Conservation (phyloP, 345 rosid genomes). For the Eutrema heterophyllum region DNA sequence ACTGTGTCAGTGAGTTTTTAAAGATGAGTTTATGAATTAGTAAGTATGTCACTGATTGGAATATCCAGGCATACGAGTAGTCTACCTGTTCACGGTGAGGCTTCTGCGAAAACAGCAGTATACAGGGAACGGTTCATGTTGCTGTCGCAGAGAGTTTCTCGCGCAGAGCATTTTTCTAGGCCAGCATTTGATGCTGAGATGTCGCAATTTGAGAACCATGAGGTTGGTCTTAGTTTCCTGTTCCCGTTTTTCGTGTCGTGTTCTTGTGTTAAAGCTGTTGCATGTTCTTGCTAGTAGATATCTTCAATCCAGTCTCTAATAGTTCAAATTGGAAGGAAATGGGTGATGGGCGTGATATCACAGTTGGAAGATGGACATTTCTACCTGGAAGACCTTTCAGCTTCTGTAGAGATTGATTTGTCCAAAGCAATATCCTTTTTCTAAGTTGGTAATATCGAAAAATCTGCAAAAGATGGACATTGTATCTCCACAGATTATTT, state of each 20-base stretch:
- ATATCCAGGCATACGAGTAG: slow-evolving; percentile 47
- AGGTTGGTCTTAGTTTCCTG: slow-evolving; percentile 40
- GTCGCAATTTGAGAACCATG: slow-evolving; percentile 56
- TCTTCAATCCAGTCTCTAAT: slow-evolving; percentile 78
- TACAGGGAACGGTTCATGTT: slow-evolving; percentile 76
- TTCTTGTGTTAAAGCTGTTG: neutral
- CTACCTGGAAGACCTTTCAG: slow-evolving; percentile 85
- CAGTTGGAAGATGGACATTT: slow-evolving; percentile 98
- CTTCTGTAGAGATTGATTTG: slow-evolving; percentile 85
- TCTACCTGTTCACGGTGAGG: slow-evolving; percentile 70
- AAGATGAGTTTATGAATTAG: neutral
- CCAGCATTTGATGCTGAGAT: slow-evolving; percentile 67
- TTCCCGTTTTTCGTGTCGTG: neutral
- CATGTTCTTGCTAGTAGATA: slow-evolving; percentile 43
- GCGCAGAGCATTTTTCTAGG: slow-evolving; percentile 66
- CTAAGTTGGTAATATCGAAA: neutral
- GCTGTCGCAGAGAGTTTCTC: slow-evolving; percentile 77
- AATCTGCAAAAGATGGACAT: neutral
- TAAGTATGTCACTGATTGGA: too few species aligned
- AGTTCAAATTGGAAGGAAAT: slow-evolving; percentile 67
- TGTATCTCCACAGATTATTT: neutral
- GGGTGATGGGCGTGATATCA: slow-evolving; percentile 96
- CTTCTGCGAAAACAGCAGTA: slow-evolving; percentile 62
- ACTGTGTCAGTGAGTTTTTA: neutral
- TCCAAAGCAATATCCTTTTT: slow-evolving; percentile 93